Base-by-base conservation (phyloP, 164 flowering plant species). In the Annona squamosa region DNA sequence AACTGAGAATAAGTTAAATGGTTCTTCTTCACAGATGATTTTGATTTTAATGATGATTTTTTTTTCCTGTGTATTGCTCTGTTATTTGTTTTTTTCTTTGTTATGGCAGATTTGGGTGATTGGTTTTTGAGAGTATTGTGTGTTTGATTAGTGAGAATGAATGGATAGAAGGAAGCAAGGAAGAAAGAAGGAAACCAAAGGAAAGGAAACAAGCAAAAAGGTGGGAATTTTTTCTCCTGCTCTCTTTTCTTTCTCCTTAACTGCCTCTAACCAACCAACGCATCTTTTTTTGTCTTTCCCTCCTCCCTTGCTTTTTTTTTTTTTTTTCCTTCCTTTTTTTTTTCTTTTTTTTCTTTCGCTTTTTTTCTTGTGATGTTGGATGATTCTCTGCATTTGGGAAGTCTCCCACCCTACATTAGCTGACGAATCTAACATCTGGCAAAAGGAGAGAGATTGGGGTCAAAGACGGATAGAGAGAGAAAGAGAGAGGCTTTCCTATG, bases 341-440 rank as follows among this genome's bases (percentile, higher is more conserved):
- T 48, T 69, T 37, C 37, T 13, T 48, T 9, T 48, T 17, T 18
- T 41, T 41, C 17, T 52, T 16, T 3, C 9, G 18, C 52, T 42
- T 57, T 18, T 2, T 47, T 68, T 68, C 47, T 68, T 12, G 63
- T 70, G 61, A 56, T 46, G 13, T 52, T 48, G 26, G n/a, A 6
- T 47, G 26, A 37, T n/a, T 18, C 46, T 42, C 46, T 52, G 13
- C 13, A 9, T 52, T 52, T 52, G 9, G 59, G 26, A 67, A 45
- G 63, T 72, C 65, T 42, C 59, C 6, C 47, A 69, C 52, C 75
- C 75, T 65, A 65, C 46, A 72, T 64, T 65, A 46, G 7, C 69
- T 72, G 3, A 26, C 13, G 41, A 10, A 6, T 63, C 75, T 2
- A 72, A 66, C 75, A 72, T 72, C 65, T 72, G 75, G 75, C 69